Conservation (phyloP, 2,329 filamentous ascomycete genomes). For the Coccinonectria pachysandricola region DNA sequence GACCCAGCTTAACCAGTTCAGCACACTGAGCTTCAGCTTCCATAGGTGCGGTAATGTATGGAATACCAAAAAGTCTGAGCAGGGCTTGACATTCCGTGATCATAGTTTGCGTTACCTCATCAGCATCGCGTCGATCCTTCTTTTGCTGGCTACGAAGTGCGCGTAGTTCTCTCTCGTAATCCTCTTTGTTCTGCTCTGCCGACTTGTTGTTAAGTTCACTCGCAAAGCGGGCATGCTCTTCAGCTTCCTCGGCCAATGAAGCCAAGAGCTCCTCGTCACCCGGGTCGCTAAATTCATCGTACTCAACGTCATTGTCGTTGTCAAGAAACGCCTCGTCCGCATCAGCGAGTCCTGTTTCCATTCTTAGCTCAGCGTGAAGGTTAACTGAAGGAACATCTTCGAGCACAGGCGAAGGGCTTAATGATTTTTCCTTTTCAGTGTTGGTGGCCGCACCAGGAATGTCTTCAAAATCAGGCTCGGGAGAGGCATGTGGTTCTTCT, state of each 20-base stretch:
- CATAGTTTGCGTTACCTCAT: slow-evolving; percentile 96
- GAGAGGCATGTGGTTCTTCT: slow-evolving; percentile 21
- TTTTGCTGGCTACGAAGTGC: slow-evolving; percentile 88
- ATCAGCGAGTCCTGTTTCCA: slow-evolving; percentile 5
- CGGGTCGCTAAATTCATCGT: slow-evolving; percentile 69
- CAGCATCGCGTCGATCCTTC: slow-evolving; percentile 88
- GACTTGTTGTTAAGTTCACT: slow-evolving; percentile 73
- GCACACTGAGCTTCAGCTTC: slow-evolving; percentile 98
- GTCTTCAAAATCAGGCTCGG: slow-evolving; percentile 28
- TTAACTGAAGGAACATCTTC: slow-evolving; percentile 6
- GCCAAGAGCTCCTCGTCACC: slow-evolving; percentile 85
- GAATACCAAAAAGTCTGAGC: slow-evolving; percentile 80
- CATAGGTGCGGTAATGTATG: slow-evolving; percentile 97
- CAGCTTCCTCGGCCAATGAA: slow-evolving; percentile 79
- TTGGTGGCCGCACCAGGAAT: slow-evolving; percentile 17
- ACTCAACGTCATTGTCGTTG: slow-evolving; percentile 47
- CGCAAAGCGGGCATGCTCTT: slow-evolving; percentile 89
- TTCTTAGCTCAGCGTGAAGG: background rate
- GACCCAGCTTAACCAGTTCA: slow-evolving; percentile 71
- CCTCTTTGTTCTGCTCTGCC: slow-evolving; percentile 56
- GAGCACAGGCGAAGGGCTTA: slow-evolving; percentile 8
- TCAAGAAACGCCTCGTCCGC: slow-evolving; percentile 34
- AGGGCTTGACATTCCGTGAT: slow-evolving; percentile 89
- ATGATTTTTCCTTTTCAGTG: slow-evolving; percentile 3
- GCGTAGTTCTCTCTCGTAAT: slow-evolving; percentile 81